A percentile compares a stretch with the other conserved stretches of the same genome.
phyloP scores from a whole-genome alignment of 768 basidiomycete genomes.

The Lentinula aciculospora region DNA sequence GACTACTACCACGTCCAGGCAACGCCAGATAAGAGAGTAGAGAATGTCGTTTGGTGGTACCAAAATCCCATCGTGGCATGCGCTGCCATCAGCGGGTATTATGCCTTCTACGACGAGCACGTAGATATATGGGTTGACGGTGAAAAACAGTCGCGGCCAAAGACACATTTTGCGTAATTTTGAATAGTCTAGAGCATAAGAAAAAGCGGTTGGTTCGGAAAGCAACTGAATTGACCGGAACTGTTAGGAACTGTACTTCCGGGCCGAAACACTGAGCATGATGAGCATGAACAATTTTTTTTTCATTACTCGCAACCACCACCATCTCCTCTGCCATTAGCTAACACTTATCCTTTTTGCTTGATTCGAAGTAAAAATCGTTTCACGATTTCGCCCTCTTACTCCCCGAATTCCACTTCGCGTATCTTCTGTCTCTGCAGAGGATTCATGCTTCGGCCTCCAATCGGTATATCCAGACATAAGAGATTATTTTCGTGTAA shows the following conservation, averaged over 20 bases:
- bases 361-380: conserved; percentile 9
- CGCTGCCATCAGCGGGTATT: conserved; percentile 40
- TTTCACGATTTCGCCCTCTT: conserved; percentile 63
- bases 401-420: conserved; percentile 31
- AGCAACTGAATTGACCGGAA: not conserved
- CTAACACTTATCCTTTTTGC: conserved; percentile 4
- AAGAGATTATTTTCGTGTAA: conserved; percentile 48
- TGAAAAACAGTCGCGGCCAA: conserved; percentile 37
- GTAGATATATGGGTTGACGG: conserved; percentile 63
- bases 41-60: conserved; percentile 64
- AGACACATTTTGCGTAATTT: not conserved
- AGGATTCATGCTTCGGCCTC: conserved; percentile 94
- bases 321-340: not conserved
- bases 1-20: conserved; percentile 50
- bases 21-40: conserved; percentile 33
- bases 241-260: not conserved
- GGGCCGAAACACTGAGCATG: not conserved
- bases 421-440: conserved; percentile 65
- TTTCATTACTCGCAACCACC: conserved; percentile 18
- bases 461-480: conserved; percentile 65
- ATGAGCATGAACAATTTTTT: not conserved
- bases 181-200: not conserved
- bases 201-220: not conserved
- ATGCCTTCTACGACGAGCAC: conserved; percentile 64
- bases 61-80: conserved; percentile 47